Base-by-base conservation (phyloP, 345 rosid genomes). In the Arabidopsis suecica region DNA sequence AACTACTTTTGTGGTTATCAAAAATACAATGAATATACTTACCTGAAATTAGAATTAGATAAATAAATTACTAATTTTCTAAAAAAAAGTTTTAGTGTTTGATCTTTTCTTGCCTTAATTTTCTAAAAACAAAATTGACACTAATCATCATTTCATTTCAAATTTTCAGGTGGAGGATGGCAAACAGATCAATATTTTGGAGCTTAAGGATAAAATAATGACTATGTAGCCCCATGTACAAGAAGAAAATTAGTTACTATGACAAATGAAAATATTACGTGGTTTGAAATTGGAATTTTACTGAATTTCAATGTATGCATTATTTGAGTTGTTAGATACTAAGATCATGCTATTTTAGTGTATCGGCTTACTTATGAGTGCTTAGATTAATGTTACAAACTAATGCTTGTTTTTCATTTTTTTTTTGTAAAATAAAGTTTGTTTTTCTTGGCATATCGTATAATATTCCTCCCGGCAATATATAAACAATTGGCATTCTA, bases 181-280 rank as follows among this genome's bases (percentile, higher is more conserved):
- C 34, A 11, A 6, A 41, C 6, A 78, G 9, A 34, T 71, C 42
- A 53, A 78, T 50, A 9, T 59, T 8, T 41, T 51, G 48, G 69
- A 78, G 73, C 68, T 78, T 32, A 41, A 66, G 50, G 72, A 71
- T 9, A 78, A 78, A 30, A 64, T 77, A 64, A 3, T 12, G 36
- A 76, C 36, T 65, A 47, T 48, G 42, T 34, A 69, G 34, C 56
- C 42, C 56, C 42, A 37, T 37, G 8, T 11, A 28, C 8, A 30
- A 36, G 18, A 71, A 34, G 58, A 34, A 32, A 28, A 4, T 13
- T 22, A 28, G 3, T 4, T 20, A n/a, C 6, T 16, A n/a, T 10
- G 36, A 10, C 8, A 33, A 59, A 9, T 14, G 14, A 13, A 18
- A 58, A 9, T 1, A 22, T 22, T 65, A 14, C n/a, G 1, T 3